Evolutionary conservation across 345 rosid species (phyloP).

Genomic region (Fremontodendron californicum): DNA sequence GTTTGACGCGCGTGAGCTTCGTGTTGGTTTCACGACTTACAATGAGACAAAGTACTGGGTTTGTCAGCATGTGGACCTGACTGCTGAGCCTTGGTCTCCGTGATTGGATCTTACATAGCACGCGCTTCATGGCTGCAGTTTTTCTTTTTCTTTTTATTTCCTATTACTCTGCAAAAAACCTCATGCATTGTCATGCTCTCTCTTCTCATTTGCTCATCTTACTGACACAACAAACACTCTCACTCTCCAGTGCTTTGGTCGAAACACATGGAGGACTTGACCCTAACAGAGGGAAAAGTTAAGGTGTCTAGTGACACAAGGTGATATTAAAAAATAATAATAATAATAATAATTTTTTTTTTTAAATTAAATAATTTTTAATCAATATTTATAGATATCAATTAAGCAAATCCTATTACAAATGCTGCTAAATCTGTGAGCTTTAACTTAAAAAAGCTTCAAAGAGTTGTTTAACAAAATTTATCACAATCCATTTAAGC

Average conservation of each 20-base stretch:
- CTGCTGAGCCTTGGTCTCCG: slow-evolving; percentile 11
- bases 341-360: no score
- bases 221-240: slow-evolving; percentile 6
- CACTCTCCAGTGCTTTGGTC: background rate
- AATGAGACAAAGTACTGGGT: slow-evolving; percentile 40
- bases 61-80: slow-evolving; percentile 44
- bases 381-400: no score
- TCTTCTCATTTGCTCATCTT: background rate
- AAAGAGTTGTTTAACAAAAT: background rate
- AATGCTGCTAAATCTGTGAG: background rate
- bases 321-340: no score
- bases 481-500: background rate
- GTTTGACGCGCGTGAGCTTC: slow-evolving; percentile 29
- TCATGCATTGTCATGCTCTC: background rate
- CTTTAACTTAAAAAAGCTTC: background rate
- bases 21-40: slow-evolving; percentile 29
- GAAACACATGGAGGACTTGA: background rate
- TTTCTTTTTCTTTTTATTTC: background rate
- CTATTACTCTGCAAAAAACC: background rate
- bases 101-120: slow-evolving; percentile 20
- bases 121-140: slow-evolving; percentile 25
- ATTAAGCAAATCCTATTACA: no score
- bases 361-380: no score
- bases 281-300: no score
- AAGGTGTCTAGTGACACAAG: no score